Base-by-base conservation (phyloP, 257 asterid genomes). In the Solanum sejunctum region DNA sequence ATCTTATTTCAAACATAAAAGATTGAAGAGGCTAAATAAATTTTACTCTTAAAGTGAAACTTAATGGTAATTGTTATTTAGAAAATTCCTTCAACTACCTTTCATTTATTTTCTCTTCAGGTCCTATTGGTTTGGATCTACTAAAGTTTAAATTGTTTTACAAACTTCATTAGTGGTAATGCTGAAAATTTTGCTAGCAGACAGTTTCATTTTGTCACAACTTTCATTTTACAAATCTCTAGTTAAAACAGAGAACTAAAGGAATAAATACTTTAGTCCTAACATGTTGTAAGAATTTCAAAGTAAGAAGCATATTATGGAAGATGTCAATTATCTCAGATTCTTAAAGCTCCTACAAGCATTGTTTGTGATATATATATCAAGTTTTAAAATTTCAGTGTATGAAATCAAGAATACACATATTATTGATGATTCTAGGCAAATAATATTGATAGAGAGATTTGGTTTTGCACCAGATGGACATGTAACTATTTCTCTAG, bases 351-450 rank as follows among this genome's bases (percentile, higher is more conserved):
- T 77, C 39, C 45, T 77, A 49, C 82, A 51, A 26, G 16, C 43
- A 26, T 26, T 77, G 26, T 77, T 51, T 6, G 26, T 51, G 2
- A 2, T 77, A 61, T 61, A 5, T 12, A 11, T 61, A 77, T 77
- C 82, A 77, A 77, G 45, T 41, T 43, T 80, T 28, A 56, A 32
- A 41, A 83, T 69, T 61, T 77, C 85, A 26, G 15, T 63, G 7
- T 84, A 87, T 63, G 90, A 88, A 86, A 88, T 88, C 41, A 88
- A 85, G 64, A 80, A 88, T 78, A 78, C 84, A 28, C 43, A 54
- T 57, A 85, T 88, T 78, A 15, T 67, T 12, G 80, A 85, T 45
- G 90, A 87, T 51, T 64, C 86, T 8, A 87, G 90, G 72, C 87
- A 87, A 26, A 83, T 88, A 82, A 85, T 85, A 81, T 78, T 85